Percentiles rank a stretch among this genome's conserved stretches.
Evolutionary conservation across 1,284 basidiomycete species (phyloP).

Genomic region (Laetiporus sulphureus): DNA sequence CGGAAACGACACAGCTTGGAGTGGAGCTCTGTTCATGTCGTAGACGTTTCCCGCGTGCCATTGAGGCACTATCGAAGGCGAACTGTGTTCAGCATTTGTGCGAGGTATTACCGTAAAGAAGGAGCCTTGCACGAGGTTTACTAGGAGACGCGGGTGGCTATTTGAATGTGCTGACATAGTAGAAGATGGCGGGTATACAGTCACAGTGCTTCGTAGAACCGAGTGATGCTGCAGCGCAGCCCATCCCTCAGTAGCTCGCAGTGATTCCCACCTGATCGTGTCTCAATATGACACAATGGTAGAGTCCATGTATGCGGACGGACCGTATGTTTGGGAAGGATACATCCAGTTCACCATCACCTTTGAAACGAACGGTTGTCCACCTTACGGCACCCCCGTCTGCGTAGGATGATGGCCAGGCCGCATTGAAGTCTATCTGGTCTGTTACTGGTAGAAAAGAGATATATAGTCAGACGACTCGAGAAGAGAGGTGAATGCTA

Average conservation of each 20-base stretch:
- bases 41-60: slow-evolving; percentile 80
- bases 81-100: slow-evolving; percentile 10
- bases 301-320: not conserved
- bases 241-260: slow-evolving; percentile 77
- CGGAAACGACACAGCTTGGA: slow-evolving; percentile 45
- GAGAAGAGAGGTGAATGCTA: slow-evolving; percentile 3
- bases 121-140: slow-evolving; percentile 50
- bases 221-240: slow-evolving; percentile 71
- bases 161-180: not conserved
- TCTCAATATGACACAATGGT: not conserved
- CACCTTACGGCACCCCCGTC: slow-evolving; percentile 56
- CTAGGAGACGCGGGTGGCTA: slow-evolving; percentile 33
- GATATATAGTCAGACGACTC: not conserved
- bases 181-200: slow-evolving; percentile 40
- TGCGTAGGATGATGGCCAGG: slow-evolving; percentile 61
- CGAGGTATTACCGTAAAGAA: slow-evolving; percentile 58
- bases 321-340: slow-evolving; percentile 58
- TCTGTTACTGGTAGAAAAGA: slow-evolving; percentile 31
- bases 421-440: slow-evolving; percentile 36
- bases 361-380: slow-evolving; percentile 32
- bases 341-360: slow-evolving; percentile 44
- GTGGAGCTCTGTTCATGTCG: slow-evolving; percentile 41
- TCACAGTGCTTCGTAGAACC: slow-evolving; percentile 56
- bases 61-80: slow-evolving; percentile 30
- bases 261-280: slow-evolving; percentile 48